phyloP scores from a whole-genome alignment of 1,284 basidiomycete genomes.

The Uromyces viciae-fabae region DNA sequence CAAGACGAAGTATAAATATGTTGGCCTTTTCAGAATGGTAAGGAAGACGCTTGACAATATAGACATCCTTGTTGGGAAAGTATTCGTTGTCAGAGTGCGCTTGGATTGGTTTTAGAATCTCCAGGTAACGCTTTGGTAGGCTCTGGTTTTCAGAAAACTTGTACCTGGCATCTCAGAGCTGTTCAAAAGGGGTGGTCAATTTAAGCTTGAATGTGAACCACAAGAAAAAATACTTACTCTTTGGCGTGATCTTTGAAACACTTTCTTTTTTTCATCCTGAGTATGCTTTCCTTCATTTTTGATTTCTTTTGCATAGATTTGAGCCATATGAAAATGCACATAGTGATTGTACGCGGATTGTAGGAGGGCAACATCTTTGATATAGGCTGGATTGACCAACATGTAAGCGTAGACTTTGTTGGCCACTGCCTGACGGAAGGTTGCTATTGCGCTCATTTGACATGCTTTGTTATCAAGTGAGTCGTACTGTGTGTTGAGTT shows the following conservation, averaged over 20 bases:
- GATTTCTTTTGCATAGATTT: not conserved
- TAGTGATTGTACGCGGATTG: slow-evolving; percentile 3
- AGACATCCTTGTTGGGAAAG: not conserved
- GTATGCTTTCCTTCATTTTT: not conserved
- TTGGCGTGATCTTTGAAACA: not conserved
- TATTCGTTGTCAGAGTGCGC: not conserved
- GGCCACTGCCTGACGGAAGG: not conserved
- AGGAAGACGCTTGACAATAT: not conserved
- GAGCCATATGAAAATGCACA: slow-evolving; percentile 5
- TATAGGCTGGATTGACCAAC: not conserved
- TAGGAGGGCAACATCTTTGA: not conserved
- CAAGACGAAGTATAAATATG: not conserved
- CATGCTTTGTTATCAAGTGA: slow-evolving; percentile 12
- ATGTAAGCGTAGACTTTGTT: slow-evolving; percentile 3
- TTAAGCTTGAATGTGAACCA: no score
- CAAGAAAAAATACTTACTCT: slow-evolving; percentile 1
- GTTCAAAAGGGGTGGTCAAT: not conserved
- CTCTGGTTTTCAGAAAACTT: not conserved
- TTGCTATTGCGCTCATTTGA: not conserved
- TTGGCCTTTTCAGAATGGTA: not conserved
- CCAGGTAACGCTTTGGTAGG: not conserved
- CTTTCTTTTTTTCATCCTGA: not conserved
- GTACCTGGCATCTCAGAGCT: not conserved
- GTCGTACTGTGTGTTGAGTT: not conserved
- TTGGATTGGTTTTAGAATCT: not conserved